These are phyloP conservation scores for Lanmaoa pseudosensibilis DNA, from an alignment of 768 basidiomycete genomes.

Conservation along the genomic window DNA sequence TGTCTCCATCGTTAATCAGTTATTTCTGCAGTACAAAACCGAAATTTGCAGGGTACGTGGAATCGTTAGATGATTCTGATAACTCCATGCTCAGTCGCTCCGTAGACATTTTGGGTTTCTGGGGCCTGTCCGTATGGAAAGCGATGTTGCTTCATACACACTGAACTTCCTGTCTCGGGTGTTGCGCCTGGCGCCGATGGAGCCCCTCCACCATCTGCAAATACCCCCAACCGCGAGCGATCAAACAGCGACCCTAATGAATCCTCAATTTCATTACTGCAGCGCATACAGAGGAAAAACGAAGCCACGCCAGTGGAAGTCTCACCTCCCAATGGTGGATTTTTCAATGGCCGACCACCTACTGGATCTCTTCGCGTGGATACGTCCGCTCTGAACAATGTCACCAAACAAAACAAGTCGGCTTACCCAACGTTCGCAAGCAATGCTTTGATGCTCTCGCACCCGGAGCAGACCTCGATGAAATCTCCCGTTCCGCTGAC, in stretches of 20 bases:
- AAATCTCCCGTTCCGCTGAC: constrained; percentile 81
- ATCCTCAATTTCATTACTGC: constrained; percentile 67
- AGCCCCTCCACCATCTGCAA: constrained; percentile 49
- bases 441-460: constrained; percentile 50
- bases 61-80: not conserved
- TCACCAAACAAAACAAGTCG: constrained; percentile 78
- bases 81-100: constrained; percentile 9
- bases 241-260: constrained; percentile 81
- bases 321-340: constrained; percentile 40
- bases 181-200: constrained; percentile 54
- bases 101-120: constrained; percentile 89
- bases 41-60: constrained; percentile 82
- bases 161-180: constrained; percentile 72
- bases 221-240: constrained; percentile 63
- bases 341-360: constrained; percentile 62
- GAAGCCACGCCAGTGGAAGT: constrained; percentile 61
- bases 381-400: constrained; percentile 60
- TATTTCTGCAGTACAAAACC: constrained; percentile 72
- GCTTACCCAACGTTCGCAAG: constrained; percentile 67
- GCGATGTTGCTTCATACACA: constrained; percentile 92
- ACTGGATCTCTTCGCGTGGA: constrained; percentile 74
- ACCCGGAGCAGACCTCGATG: constrained; percentile 55
- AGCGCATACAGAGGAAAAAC: constrained; percentile 71
- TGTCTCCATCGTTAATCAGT: constrained; percentile 17
- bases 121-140: constrained; percentile 93